These are phyloP conservation scores for Fragilaria crotonensis DNA, from an alignment of 108 stramenopile genomes.

Conservation along the genomic window DNA sequence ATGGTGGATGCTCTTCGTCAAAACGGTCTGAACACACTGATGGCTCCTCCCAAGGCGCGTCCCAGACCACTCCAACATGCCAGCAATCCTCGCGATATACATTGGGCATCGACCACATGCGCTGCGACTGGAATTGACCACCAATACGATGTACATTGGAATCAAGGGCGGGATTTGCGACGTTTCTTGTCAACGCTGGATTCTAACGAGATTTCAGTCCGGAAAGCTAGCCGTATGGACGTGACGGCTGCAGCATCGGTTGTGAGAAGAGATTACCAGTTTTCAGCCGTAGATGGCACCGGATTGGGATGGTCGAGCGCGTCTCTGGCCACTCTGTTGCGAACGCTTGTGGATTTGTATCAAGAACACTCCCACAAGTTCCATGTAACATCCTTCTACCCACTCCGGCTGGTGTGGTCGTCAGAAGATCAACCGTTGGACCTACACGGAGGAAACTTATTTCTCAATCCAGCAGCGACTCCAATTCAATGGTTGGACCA, in stretches of 20 bases:
- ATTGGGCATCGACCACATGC: background rate
- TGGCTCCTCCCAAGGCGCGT: conserved; percentile 21
- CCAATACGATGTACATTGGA: conserved; percentile 31
- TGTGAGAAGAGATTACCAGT: conserved; percentile 53
- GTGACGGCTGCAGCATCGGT: conserved; percentile 62
- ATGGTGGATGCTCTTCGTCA: conserved; percentile 41
- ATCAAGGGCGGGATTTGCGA: conserved; percentile 40
- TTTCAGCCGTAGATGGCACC: conserved; percentile 72
- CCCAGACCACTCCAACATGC: conserved; percentile 3
- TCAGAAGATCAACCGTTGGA: conserved; percentile 51
- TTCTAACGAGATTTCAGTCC: conserved; percentile 37
- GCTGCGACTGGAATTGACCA: conserved; percentile 16
- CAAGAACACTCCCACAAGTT: conserved; percentile 49
- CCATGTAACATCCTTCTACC: conserved; percentile 68
- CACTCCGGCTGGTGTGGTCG: conserved; percentile 54
- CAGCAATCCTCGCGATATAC: background rate
- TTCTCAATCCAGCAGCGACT: conserved; percentile 56
- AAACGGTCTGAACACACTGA: conserved; percentile 22
- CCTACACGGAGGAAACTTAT: conserved; percentile 48
- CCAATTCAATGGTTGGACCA: conserved; percentile 59
- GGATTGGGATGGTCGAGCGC: conserved; percentile 65
- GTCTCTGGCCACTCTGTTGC: conserved; percentile 42
- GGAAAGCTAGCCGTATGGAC: conserved; percentile 49
- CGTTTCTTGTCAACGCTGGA: conserved; percentile 34
- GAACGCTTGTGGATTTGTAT: conserved; percentile 42